These are phyloP conservation scores for Pseudogymnoascus sp. DNA, from an alignment of 2,329 filamentous ascomycete genomes.

Conservation along the genomic window DNA sequence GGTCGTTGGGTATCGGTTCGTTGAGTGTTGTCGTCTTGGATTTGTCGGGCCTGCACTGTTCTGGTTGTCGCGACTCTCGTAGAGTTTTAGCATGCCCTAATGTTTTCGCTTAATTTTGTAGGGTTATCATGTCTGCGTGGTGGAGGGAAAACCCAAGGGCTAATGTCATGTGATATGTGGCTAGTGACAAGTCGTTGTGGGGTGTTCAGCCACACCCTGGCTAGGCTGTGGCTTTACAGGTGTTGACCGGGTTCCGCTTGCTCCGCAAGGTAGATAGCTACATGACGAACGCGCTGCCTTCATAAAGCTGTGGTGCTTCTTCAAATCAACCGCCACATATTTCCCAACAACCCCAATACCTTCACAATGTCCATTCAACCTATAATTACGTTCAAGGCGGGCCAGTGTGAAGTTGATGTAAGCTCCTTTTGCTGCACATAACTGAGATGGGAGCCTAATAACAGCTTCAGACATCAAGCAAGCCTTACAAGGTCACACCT, in stretches of 20 bases:
- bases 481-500: constrained; percentile 66
- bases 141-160: not conserved
- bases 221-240: constrained; percentile 4
- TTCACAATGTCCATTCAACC: constrained; percentile 70
- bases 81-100: constrained; percentile 12
- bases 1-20: constrained; percentile 24
- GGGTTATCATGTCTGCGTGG: constrained; percentile 5
- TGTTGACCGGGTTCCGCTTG: not conserved
- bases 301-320: constrained; percentile 10
- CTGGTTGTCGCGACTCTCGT: constrained; percentile 10
- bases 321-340: constrained; percentile 17
- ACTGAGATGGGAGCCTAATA: constrained; percentile 12
- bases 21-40: constrained; percentile 22
- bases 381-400: constrained; percentile 94
- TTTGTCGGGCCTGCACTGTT: constrained; percentile 13
- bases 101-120: constrained; percentile 11
- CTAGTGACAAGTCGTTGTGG: not conserved
- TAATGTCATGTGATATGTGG: constrained; percentile 8
- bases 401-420: constrained; percentile 79
- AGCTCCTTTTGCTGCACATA: constrained; percentile 31
- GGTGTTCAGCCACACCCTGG: constrained; percentile 3
- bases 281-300: constrained; percentile 15
- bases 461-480: constrained; percentile 41
- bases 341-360: constrained; percentile 12
- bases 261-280: constrained; percentile 10